Conservation (phyloP, 768 basidiomycete genomes). For the Auricularia sp. region DNA sequence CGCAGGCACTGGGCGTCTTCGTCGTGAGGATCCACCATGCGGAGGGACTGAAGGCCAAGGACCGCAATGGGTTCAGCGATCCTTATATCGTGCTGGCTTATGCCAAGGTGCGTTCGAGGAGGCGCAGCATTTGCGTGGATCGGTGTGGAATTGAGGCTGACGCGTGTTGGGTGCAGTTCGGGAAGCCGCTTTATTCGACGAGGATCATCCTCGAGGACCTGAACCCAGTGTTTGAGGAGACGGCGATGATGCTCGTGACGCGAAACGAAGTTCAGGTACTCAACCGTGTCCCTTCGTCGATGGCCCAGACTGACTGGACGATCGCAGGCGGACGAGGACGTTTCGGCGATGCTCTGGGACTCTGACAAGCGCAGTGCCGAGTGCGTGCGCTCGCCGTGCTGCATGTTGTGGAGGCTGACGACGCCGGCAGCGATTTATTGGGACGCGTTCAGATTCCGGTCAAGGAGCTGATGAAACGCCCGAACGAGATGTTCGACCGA, state of each 20-base stretch:
- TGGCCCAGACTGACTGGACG: neutral
- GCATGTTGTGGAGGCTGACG: neutral
- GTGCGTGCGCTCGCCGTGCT: constrained; percentile 17
- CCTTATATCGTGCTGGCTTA: constrained; percentile 58
- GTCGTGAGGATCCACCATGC: constrained; percentile 56
- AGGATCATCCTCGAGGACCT: constrained; percentile 54
- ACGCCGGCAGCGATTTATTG: constrained; percentile 31
- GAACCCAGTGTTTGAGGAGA: constrained; percentile 67
- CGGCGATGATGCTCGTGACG: constrained; percentile 48
- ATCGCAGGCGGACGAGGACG: constrained; percentile 45
- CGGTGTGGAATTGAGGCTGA: neutral
- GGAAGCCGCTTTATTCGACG: constrained; percentile 58
- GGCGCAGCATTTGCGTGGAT: neutral
- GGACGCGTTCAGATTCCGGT: constrained; percentile 37
- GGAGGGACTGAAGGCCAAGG: constrained; percentile 41
- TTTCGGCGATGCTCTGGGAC: constrained; percentile 63
- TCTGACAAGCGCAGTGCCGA: constrained; percentile 41
- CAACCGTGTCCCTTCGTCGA: neutral
- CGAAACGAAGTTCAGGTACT: constrained; percentile 41
- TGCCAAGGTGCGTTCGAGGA: constrained; percentile 30
- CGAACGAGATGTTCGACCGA: constrained; percentile 38
- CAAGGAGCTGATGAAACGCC: constrained; percentile 35
- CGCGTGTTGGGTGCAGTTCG: constrained; percentile 20
- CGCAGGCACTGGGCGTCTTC: constrained; percentile 54
- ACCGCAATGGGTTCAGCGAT: constrained; percentile 36